Evolutionary conservation across 305 asterid genomes (phyloP), one percentile per base, ranked within the genome.

Genomic region (Fraxinus latifolia): DNA sequence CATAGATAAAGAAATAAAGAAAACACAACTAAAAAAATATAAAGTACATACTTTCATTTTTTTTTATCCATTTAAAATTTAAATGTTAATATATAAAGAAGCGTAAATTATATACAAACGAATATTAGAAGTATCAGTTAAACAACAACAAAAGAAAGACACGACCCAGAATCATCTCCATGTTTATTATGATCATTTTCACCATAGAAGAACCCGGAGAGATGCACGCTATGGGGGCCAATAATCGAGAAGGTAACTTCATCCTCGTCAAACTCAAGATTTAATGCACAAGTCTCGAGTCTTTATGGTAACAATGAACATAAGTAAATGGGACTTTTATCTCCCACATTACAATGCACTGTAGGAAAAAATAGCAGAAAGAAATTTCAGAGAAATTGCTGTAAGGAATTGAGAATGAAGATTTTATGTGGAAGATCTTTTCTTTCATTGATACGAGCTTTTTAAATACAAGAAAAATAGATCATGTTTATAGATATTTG

Each of bases 141-240:
- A 33, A 42, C 73, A 44, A 77, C 34, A 15, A 39, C 42, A 19
- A 37, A 65, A 60, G 73, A 90, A 90, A 95, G 95, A 93, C 93
- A 92, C 96, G 84, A 84, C 65, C 81, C 89, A 79, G 81, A 82
- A 39, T 62, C 92, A 72, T 89, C 89, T 74, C 67, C 92, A 7
- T 67, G 27, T 34, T 71, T 3, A 76, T 79, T 88, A 65, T 81
- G 83, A 73, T 89, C 90, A n/a, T 77, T 47, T 17, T 86, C 95
- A 34, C 92, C 90, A 42, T 84, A 90, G 85, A 90, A 95, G 89
- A 92, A 95, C 65, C 99, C 99, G 76, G 97, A 90, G 15, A 95
- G 92, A 87, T 94, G 96, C 80, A 95, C 91, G 23, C 86, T 87
- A 80, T 90, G 89, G 76, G 91, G 83, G 55, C 99, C 99, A 81